Conservation (phyloP, 257 asterid genomes). For the Salvia hispanica region DNA sequence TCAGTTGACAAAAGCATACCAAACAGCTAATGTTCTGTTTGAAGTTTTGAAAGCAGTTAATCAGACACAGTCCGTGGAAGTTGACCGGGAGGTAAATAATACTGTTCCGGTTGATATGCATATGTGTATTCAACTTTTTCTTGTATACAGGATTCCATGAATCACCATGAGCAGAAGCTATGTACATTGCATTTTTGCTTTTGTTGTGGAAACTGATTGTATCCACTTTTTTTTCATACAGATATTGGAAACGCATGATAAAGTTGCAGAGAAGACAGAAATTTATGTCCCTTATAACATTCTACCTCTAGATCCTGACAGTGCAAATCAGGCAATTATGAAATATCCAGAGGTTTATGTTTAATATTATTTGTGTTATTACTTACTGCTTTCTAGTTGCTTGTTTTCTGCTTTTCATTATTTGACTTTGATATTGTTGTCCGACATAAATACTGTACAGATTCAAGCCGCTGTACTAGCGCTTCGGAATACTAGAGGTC, state of each 20-base stretch:
- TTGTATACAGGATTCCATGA: conserved; percentile 10
- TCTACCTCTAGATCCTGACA: conserved; percentile 97
- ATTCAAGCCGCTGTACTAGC: conserved; percentile 96
- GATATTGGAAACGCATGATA: conserved; percentile 94
- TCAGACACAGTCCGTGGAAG: conserved; percentile 95
- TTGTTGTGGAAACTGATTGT: conserved; percentile 28
- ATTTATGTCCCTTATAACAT: conserved; percentile 93
- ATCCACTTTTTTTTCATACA: conserved; percentile 31
- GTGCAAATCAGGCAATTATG: conserved; percentile 97
- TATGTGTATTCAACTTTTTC: neutral
- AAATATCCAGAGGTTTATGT: conserved; percentile 88
- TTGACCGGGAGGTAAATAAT: conserved; percentile 83
- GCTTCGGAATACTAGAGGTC: conserved; percentile 88
- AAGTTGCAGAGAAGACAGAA: conserved; percentile 97
- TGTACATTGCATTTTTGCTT: conserved; percentile 2
- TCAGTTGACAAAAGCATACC: conserved; percentile 97
- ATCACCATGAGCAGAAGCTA: conserved; percentile 22
- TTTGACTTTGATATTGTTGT: conserved; percentile 17
- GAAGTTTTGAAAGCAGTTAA: conserved; percentile 99
- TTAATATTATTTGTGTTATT: conserved; percentile 17
- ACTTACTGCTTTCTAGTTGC: conserved; percentile 21
- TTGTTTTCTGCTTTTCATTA: conserved; percentile 16
- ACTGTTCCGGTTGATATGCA: conserved; percentile 25
- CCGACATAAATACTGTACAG: conserved; percentile 43
- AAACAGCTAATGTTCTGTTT: conserved; percentile 97